Evolutionary conservation across 805 yeast genomes (phyloP).

Genomic region (Kodamaea kaohsiungensis): DNA sequence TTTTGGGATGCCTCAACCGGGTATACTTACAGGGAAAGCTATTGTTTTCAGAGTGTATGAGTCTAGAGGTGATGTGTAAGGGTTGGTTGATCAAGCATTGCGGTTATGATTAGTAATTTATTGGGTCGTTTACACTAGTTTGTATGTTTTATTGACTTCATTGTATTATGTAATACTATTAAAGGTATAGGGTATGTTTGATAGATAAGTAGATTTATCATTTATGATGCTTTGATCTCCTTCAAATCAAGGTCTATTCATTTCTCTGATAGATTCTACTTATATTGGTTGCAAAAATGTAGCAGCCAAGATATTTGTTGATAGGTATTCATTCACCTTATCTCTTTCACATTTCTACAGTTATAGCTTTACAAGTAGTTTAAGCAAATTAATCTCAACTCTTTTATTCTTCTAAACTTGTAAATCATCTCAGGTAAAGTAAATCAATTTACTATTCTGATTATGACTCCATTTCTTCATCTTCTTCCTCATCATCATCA

Average conservation of each 20-base stretch:
- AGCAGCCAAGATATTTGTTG: too few species aligned
- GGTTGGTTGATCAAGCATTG: background rate
- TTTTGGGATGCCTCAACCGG: background rate
- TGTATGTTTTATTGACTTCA: background rate
- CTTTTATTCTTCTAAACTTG: background rate
- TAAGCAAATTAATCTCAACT: background rate
- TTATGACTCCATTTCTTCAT: conserved; percentile 34
- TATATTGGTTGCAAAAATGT: too few species aligned
- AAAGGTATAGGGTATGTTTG: too few species aligned
- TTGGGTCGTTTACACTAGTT: background rate
- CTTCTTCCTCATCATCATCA: conserved; percentile 77
- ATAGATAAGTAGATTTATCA: too few species aligned
- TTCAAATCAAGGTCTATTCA: too few species aligned
- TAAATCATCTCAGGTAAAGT: background rate
- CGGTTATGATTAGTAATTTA: background rate
- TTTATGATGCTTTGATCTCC: too few species aligned
- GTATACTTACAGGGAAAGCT: background rate
- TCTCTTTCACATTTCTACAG: too few species aligned
- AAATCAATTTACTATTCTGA: background rate
- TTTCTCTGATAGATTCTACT: too few species aligned
- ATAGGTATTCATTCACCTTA: too few species aligned
- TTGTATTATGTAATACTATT: too few species aligned
- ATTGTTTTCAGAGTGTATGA: background rate
- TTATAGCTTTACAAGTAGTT: too few species aligned
- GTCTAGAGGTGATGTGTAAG: background rate